phyloP scores from a whole-genome alignment of 306 rosid genomes.

The Sphenostylis stenocarpa region DNA sequence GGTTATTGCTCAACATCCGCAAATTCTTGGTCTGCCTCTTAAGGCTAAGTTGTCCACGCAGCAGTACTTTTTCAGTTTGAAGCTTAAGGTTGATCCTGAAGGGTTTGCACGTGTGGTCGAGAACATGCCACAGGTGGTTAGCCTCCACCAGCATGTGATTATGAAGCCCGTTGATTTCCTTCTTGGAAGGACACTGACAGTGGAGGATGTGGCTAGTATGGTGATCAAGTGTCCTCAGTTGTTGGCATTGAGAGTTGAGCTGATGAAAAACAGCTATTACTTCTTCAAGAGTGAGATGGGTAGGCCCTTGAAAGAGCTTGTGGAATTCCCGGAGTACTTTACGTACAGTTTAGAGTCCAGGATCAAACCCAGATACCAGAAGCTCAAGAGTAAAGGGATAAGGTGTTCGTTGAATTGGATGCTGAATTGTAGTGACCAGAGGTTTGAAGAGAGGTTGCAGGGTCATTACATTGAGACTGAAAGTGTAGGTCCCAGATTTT shows the following conservation, averaged over 20 bases:
- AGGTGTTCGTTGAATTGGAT: constrained; percentile 81
- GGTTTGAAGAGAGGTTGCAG: constrained; percentile 93
- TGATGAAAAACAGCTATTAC: constrained; percentile 84
- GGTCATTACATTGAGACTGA: constrained; percentile 82
- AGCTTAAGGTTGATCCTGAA: constrained; percentile 85
- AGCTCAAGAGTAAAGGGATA: constrained; percentile 74
- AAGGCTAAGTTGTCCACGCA: constrained; percentile 87
- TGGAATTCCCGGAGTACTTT: constrained; percentile 85
- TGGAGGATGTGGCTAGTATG: constrained; percentile 73
- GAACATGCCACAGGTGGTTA: constrained; percentile 92
- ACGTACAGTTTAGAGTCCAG: constrained; percentile 93
- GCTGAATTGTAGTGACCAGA: constrained; percentile 87
- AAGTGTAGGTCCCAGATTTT: constrained; percentile 68
- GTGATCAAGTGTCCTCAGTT: constrained; percentile 79
- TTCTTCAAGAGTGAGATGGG: constrained; percentile 91
- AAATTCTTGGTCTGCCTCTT: constrained; percentile 77
- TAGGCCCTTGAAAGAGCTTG: constrained; percentile 75
- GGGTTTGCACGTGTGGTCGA: constrained; percentile 76
- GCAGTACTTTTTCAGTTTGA: constrained; percentile 82
- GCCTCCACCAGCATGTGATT: constrained; percentile 81
- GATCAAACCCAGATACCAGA: constrained; percentile 80
- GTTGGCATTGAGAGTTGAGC: constrained; percentile 61
- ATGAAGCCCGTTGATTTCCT: constrained; percentile 83
- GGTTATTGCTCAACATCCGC: constrained; percentile 80
- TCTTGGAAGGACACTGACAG: constrained; percentile 56